These are phyloP conservation scores for Coccomyxa sp. DNA, from an alignment of 139 green algal species.

Conservation along the genomic window DNA sequence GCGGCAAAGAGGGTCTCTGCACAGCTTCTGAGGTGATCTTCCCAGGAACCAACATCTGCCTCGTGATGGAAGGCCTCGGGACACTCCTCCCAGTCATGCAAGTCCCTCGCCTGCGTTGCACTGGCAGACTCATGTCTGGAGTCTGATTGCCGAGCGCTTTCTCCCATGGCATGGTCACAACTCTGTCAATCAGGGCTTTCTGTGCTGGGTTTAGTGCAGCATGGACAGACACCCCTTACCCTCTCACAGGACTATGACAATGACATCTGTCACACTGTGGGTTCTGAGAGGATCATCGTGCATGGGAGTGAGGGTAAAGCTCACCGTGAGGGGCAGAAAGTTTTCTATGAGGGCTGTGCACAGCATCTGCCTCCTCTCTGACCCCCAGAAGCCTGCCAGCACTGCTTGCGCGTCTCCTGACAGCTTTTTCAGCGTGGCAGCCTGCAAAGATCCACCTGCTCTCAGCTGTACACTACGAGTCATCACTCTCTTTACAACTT, in stretches of 20 bases:
- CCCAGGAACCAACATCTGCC: slow-evolving; percentile 39
- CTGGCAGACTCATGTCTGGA: too few species aligned
- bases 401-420: slow-evolving; percentile 19
- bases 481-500: background rate
- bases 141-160: too few species aligned
- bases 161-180: too few species aligned
- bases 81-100: slow-evolving; percentile 60
- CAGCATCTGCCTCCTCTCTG: slow-evolving; percentile 30
- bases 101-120: slow-evolving; percentile 43
- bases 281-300: too few species aligned
- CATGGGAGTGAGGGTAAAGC: too few species aligned
- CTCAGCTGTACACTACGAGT: background rate
- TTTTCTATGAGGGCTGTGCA: slow-evolving; percentile 28
- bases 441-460: slow-evolving; percentile 15
- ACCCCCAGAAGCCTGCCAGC: slow-evolving; percentile 36
- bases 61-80: slow-evolving; percentile 73
- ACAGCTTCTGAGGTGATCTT: slow-evolving; percentile 61
- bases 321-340: slow-evolving; percentile 47
- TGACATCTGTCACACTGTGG: too few species aligned
- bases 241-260: too few species aligned
- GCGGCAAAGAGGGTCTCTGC: slow-evolving; percentile 60
- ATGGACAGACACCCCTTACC: too few species aligned
- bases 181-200: too few species aligned
- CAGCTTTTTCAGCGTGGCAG: slow-evolving; percentile 23
- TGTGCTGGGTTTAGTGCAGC: too few species aligned